phyloP scores from a whole-genome alignment of 768 basidiomycete genomes.

The Russula abietina region DNA sequence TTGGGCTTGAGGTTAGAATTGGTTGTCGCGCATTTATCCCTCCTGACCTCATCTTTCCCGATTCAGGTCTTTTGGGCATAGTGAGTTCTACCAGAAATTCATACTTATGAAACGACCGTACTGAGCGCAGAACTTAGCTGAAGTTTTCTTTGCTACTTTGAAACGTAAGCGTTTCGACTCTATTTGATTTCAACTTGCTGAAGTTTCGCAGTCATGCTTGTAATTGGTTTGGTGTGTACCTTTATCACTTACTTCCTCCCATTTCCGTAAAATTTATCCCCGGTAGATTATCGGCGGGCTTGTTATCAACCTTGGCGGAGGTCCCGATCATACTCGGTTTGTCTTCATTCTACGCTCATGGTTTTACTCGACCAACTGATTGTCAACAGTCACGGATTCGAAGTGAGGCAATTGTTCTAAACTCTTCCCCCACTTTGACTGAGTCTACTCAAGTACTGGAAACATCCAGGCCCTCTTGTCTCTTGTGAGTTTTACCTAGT shows the following conservation, averaged over 20 bases:
- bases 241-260: background rate
- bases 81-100: background rate
- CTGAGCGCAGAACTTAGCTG: constrained; percentile 11
- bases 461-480: constrained; percentile 22
- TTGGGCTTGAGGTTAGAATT: constrained; percentile 14
- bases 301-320: constrained; percentile 22
- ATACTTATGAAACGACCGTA: background rate
- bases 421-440: background rate
- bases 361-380: background rate
- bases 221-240: constrained; percentile 19
- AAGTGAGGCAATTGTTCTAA: constrained; percentile 5
- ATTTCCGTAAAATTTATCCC: background rate
- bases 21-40: too few relatives aligned
- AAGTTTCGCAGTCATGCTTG: constrained; percentile 22
- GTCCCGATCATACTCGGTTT: constrained; percentile 23
- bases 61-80: constrained; percentile 21
- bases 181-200: background rate
- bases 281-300: constrained; percentile 23
- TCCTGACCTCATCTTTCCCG: background rate
- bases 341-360: background rate
- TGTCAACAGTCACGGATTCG: constrained; percentile 21
- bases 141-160: constrained; percentile 23
- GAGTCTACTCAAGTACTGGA: constrained; percentile 20
- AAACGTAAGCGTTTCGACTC: constrained; percentile 15
- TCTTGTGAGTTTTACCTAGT: constrained; percentile 10